Evolutionary conservation across 805 yeast species (phyloP).

Genomic region (Ogataea nitratoaversa): DNA sequence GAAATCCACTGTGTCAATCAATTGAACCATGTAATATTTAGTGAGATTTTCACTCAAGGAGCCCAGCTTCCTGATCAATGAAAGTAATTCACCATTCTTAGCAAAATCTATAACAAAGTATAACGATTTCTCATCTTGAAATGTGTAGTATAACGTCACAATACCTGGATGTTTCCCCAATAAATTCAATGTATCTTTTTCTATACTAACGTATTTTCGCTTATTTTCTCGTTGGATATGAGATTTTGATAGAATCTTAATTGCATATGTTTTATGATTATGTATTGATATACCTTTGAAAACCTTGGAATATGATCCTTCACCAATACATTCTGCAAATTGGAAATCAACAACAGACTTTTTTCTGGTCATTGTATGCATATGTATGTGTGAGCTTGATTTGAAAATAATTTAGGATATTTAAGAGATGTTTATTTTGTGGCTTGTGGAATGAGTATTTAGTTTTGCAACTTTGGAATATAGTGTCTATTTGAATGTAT

Average conservation of each 20-base stretch:
- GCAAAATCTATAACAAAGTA: constrained; percentile 94
- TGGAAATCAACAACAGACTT: constrained; percentile 78
- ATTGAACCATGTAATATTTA: constrained; percentile 77
- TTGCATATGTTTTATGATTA: constrained; percentile 76
- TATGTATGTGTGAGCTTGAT: neutral
- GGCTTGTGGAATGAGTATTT: too few relatives aligned
- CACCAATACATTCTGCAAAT: constrained; percentile 86
- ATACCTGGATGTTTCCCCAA: constrained; percentile 94
- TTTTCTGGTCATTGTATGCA: constrained; percentile 32
- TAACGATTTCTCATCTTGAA: constrained; percentile 83
- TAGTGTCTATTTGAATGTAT: too few relatives aligned
- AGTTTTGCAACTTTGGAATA: too few relatives aligned
- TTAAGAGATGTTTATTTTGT: too few relatives aligned
- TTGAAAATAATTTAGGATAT: too few relatives aligned
- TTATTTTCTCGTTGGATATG: constrained; percentile 94
- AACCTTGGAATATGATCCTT: constrained; percentile 94
- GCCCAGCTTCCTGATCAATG: constrained; percentile 73
- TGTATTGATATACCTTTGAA: constrained; percentile 78
- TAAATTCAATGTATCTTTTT: constrained; percentile 81
- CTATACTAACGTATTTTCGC: constrained; percentile 93
- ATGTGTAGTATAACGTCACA: constrained; percentile 86
- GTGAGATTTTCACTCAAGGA: constrained; percentile 71
- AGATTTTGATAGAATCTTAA: constrained; percentile 84
- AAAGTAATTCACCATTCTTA: constrained; percentile 87
- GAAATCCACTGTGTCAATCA: constrained; percentile 85